phyloP scores from a whole-genome alignment of 257 asterid species.

The Fraxinus cuspidata region DNA sequence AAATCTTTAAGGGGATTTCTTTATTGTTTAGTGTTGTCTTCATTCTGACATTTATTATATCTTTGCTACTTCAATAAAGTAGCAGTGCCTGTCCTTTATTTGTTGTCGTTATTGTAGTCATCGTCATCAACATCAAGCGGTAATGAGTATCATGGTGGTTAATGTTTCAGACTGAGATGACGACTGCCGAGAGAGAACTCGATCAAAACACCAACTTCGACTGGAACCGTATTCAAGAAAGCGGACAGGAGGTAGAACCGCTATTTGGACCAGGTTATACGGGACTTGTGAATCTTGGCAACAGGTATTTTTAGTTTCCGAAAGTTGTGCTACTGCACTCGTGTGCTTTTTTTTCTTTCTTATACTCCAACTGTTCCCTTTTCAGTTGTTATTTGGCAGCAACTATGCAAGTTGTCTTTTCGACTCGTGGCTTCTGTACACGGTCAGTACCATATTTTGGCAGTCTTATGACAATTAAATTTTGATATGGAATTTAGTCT shows the following conservation, averaged over 20 bases:
- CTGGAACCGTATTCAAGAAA: slow-evolving; percentile 99
- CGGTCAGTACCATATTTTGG: slow-evolving; percentile 52
- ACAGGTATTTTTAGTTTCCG: slow-evolving; percentile 56
- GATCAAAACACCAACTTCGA: slow-evolving; percentile 91
- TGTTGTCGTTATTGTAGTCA: not conserved
- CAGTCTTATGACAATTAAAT: slow-evolving; percentile 10
- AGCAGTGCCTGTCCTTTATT: not conserved
- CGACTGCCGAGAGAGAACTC: slow-evolving; percentile 97
- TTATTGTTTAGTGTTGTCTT: not conserved
- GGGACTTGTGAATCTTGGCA: slow-evolving; percentile 95
- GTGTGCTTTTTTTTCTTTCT: slow-evolving; percentile 18
- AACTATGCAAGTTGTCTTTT: slow-evolving; percentile 90
- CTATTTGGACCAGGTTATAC: slow-evolving; percentile 97
- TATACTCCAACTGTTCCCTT: slow-evolving; percentile 27
- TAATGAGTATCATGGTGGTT: slow-evolving; percentile 11
- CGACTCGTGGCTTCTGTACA: slow-evolving; percentile 73
- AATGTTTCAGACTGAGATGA: slow-evolving; percentile 84
- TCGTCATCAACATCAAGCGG: not conserved
- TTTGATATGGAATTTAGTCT: slow-evolving; percentile 17
- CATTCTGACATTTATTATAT: not conserved
- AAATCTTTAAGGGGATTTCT: not conserved
- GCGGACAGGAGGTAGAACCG: slow-evolving; percentile 83
- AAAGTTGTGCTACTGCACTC: slow-evolving; percentile 6
- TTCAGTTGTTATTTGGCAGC: slow-evolving; percentile 98
- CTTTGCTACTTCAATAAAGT: slow-evolving; percentile 7